phyloP scores from a whole-genome alignment of 2,329 filamentous ascomycete genomes.

The Byssothecium circinans region DNA sequence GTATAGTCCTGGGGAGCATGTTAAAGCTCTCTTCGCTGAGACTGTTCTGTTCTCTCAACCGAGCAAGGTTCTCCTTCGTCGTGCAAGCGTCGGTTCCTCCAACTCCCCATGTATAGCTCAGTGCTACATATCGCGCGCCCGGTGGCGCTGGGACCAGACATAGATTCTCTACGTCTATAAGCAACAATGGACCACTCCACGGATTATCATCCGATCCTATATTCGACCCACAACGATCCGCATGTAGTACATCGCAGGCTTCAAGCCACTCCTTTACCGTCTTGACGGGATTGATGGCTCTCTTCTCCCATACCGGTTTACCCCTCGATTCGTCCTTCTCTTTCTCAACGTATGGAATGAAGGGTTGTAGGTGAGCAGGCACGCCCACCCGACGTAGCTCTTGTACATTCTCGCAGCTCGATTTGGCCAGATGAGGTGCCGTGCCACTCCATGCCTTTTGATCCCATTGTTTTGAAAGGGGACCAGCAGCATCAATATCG shows the following conservation, averaged over 20 bases:
- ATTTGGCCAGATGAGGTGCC: too few species aligned
- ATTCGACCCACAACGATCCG: not conserved
- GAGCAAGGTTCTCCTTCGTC: conserved; percentile 2
- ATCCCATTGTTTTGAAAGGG: too few species aligned
- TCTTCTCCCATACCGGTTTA: not conserved
- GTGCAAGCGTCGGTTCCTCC: conserved; percentile 2
- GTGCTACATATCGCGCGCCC: conserved; percentile 13
- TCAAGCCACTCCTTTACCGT: conserved; percentile 9
- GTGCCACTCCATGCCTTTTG: too few species aligned
- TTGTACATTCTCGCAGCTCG: too few species aligned
- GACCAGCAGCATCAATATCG: too few species aligned
- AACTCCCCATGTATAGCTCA: conserved; percentile 20
- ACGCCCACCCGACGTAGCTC: not conserved
- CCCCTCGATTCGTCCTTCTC: not conserved
- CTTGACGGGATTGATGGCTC: not conserved
- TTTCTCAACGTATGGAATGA: conserved; percentile 14
- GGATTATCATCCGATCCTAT: not conserved
- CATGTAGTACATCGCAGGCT: conserved; percentile 6
- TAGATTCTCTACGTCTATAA: conserved; percentile 12
- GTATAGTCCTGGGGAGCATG: conserved; percentile 12
- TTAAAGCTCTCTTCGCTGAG: not conserved
- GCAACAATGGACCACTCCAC: conserved; percentile 4
- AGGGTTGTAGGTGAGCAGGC: conserved; percentile 8
- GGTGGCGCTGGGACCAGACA: conserved; percentile 8
- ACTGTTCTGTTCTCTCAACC: conserved; percentile 3